These are phyloP conservation scores for Ascochyta viciae-villosae DNA, from an alignment of 2,329 filamentous ascomycete genomes.

Conservation along the genomic window DNA sequence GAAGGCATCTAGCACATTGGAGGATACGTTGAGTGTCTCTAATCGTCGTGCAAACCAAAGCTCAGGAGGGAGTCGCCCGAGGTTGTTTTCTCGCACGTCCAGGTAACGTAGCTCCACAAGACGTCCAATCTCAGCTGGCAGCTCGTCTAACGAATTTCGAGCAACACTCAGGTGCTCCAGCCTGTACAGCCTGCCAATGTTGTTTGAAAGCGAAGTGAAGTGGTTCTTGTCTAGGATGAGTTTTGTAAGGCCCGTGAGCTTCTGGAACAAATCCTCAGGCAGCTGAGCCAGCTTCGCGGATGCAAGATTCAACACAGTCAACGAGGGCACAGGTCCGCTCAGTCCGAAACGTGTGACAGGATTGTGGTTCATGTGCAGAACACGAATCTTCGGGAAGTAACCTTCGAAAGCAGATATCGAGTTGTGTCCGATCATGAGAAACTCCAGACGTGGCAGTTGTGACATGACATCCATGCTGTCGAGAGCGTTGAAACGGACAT, in stretches of 20 bases:
- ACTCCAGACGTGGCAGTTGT: constrained; percentile 83
- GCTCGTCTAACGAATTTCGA: constrained; percentile 83
- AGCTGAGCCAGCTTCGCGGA: constrained; percentile 91
- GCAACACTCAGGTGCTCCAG: constrained; percentile 94
- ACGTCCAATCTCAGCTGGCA: constrained; percentile 88
- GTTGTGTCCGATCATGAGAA: constrained; percentile 91
- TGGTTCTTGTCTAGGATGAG: constrained; percentile 94
- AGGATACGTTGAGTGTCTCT: constrained; percentile 92
- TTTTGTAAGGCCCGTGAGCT: constrained; percentile 85
- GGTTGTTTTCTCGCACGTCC: constrained; percentile 92
- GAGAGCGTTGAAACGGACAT: constrained; percentile 92
- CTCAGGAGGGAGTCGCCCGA: constrained; percentile 85
- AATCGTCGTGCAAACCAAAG: constrained; percentile 95
- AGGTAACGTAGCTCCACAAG: constrained; percentile 83
- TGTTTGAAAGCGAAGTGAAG: constrained; percentile 85
- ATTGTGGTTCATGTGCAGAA: constrained; percentile 90
- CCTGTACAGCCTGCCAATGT: constrained; percentile 82
- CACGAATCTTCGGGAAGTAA: constrained; percentile 82
- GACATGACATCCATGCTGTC: constrained; percentile 88
- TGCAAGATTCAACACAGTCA: constrained; percentile 87
- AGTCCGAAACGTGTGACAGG: constrained; percentile 94
- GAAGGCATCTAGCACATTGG: constrained; percentile 89
- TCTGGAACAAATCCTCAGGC: constrained; percentile 83
- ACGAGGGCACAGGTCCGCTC: constrained; percentile 74
- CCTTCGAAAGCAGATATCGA: constrained; percentile 88